Percentiles rank a stretch among this genome's conserved stretches.
Conservation (phyloP, 176 grass and related monocot species). For the Avena insularis region DNA sequence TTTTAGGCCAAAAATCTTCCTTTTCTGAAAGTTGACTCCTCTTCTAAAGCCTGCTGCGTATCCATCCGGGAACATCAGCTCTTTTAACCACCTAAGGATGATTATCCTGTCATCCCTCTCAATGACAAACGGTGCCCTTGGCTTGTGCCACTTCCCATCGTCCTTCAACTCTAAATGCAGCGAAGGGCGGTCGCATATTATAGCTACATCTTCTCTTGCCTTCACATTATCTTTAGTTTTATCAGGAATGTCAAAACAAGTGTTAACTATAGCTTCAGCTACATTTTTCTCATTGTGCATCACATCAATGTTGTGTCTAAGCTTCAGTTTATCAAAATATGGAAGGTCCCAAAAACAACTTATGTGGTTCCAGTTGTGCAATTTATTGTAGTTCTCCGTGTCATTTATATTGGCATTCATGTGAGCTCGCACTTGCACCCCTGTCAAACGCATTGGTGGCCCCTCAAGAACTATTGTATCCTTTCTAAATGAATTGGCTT, state of each 20-base stretch:
- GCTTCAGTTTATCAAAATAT: background rate
- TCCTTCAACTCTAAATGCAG: background rate
- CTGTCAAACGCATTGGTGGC: background rate
- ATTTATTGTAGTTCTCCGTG: background rate
- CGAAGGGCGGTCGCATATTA: background rate
- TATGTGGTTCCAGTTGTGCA: background rate
- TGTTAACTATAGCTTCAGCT: too few species aligned
- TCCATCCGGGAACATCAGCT: background rate
- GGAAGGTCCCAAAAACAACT: background rate
- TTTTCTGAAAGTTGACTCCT: background rate
- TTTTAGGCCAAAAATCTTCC: conserved; percentile 4
- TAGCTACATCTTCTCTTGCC: background rate
- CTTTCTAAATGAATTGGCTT: conserved; percentile 23
- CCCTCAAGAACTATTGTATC: background rate
- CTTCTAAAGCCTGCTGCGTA: background rate
- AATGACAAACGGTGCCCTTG: background rate
- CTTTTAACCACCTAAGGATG: background rate
- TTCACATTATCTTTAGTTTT: background rate
- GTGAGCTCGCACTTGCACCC: background rate
- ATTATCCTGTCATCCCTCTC: background rate
- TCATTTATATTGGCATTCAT: background rate
- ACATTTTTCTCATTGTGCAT: conserved; percentile 1
- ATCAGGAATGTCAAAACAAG: background rate
- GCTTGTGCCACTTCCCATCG: background rate
- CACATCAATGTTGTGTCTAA: background rate